Percentiles rank a stretch among this genome's conserved stretches.
These are phyloP conservation scores for Parastagonospora avenae DNA, from an alignment of 2,329 filamentous ascomycete species.

Conservation along the genomic window DNA sequence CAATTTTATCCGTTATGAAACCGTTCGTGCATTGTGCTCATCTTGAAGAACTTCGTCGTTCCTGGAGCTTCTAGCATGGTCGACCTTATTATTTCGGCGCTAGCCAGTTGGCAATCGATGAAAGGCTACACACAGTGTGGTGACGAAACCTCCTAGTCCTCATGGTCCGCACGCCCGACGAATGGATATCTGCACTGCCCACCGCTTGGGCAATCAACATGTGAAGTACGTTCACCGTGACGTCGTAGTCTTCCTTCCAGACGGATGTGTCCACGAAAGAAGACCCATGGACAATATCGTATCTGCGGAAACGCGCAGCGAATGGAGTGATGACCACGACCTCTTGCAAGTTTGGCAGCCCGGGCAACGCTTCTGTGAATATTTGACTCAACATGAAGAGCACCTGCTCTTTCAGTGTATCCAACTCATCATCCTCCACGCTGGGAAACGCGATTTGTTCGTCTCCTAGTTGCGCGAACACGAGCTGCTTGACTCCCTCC, in stretches of 20 bases:
- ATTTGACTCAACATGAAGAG: not conserved
- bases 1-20: not conserved
- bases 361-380: not conserved
- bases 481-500: conserved; percentile 2
- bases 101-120: too few relatives aligned
- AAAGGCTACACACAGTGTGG: too few relatives aligned
- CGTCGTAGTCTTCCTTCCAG: not conserved
- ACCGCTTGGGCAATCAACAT: too few relatives aligned
- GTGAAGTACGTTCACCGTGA: not conserved
- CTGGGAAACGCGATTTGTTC: not conserved
- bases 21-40: not conserved
- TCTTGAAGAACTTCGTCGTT: not conserved
- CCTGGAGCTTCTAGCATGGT: too few relatives aligned
- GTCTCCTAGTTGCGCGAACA: not conserved
- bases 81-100: too few relatives aligned
- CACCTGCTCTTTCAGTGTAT: conserved; percentile 1
- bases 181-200: too few relatives aligned
- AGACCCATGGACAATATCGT: not conserved
- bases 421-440: not conserved
- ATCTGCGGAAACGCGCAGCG: not conserved
- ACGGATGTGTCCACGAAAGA: not conserved
- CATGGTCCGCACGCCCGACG: too few relatives aligned
- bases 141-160: too few relatives aligned
- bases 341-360: not conserved
- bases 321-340: conserved; percentile 6